Base-by-base conservation (phyloP, 106 monocot genomes). In the Allium sativum region DNA sequence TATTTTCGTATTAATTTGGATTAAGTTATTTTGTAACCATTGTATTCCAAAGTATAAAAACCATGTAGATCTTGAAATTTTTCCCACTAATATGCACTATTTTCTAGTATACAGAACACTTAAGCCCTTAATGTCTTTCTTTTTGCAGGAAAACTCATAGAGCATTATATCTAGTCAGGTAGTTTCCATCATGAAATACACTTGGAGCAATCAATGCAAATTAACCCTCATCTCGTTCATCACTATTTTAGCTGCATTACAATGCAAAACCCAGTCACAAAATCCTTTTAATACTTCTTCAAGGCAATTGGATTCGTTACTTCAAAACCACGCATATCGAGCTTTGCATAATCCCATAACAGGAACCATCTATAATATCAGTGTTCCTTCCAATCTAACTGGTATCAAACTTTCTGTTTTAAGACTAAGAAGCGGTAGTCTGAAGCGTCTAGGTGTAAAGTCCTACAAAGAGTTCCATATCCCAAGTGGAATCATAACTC, bases 361-460 rank as follows among this genome's bases (percentile, higher is more conserved):
- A 0, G 93, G 93, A 42, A 64, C 58, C 13, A 1, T 67, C 50
- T 89, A 89, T 42, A 51, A 73, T 48, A 78, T 65, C 0, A 8
- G 7, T 1, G 58, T 70, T 13, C 93, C 93, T 7, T 22, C 67
- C 53, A 89, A 89, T 52, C 55, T 85, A 60, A 77, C 89, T 7
- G 89, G 93, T 19, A 68, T 94, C 20, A 56, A 48, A 10, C 43
- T 83, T 15, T 65, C 89, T 0, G 89, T 79, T 8, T 18, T 89
- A 9, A 76, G 93, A 50, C 81, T 86, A 10, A 66, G 86, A 46
- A 85, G 72, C 51, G 89, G 89, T 40, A 94, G 93, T 56, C 70
- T 94, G 45, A 68, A 73, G 17, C 53, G 14, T 12, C 75, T 72
- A 41, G 93, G 93, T n/a, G 43, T 83, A 11, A 20, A 2, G 15